Evolutionary conservation across 805 yeast species (phyloP).

Genomic region (Metschnikowia bowlesiae): DNA sequence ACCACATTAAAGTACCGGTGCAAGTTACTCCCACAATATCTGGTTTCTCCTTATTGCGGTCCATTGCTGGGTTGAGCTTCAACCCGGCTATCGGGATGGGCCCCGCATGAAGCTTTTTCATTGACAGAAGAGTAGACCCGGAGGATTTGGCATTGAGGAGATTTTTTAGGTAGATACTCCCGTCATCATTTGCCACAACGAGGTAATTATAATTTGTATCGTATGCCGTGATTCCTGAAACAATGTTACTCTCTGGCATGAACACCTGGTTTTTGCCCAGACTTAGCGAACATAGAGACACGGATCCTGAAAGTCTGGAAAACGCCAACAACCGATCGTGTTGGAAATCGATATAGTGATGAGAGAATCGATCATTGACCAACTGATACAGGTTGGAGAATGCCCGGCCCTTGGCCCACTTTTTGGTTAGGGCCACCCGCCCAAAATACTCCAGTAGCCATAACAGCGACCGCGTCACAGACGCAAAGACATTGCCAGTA

Average conservation of each 20-base stretch:
- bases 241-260: conserved; percentile 29
- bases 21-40: conserved; percentile 27
- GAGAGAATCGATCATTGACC: conserved; percentile 25
- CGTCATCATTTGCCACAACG: conserved; percentile 25
- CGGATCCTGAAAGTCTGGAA: conserved; percentile 24
- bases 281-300: conserved; percentile 27
- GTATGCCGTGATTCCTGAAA: conserved; percentile 17
- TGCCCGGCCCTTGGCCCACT: conserved; percentile 37
- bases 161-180: conserved; percentile 31
- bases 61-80: conserved; percentile 17
- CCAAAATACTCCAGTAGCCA: conserved; percentile 47
- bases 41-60: conserved; percentile 20
- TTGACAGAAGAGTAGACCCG: conserved; percentile 21
- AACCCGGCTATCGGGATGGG: conserved; percentile 18
- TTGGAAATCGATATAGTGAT: conserved; percentile 25
- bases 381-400: conserved; percentile 26
- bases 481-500: conserved; percentile 35
- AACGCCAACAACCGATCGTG: conserved; percentile 25
- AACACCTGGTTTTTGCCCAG: conserved; percentile 37
- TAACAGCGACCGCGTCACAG: conserved; percentile 37
- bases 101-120: conserved; percentile 15
- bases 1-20: conserved; percentile 22
- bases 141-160: conserved; percentile 30
- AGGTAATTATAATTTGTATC: conserved; percentile 32
- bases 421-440: conserved; percentile 31